phyloP scores from a whole-genome alignment of 805 yeast species.

The Saccharomycopsis fodiens region DNA sequence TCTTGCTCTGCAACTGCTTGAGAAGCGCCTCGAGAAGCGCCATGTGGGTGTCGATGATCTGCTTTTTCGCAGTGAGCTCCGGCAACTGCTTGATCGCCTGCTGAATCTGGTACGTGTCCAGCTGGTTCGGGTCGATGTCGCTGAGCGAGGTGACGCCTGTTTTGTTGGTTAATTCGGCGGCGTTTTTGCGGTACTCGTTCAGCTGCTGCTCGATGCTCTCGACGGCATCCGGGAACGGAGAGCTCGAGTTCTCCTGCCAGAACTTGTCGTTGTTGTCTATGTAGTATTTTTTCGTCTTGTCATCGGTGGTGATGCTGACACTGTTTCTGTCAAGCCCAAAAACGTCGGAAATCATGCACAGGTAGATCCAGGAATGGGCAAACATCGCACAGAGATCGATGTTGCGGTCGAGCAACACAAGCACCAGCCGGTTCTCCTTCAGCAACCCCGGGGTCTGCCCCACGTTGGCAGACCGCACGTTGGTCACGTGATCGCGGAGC shows the following conservation, averaged over 20 bases:
- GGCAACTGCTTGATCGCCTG: conserved; percentile 91
- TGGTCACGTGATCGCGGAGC: conserved; percentile 78
- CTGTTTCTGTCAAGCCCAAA: conserved; percentile 78
- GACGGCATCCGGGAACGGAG: conserved; percentile 98
- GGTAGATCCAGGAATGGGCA: conserved; percentile 96
- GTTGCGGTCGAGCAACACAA: conserved; percentile 79
- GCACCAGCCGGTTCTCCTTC: conserved; percentile 48
- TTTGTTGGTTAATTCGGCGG: conserved; percentile 72
- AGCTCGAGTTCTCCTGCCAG: conserved; percentile 75
- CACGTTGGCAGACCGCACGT: conserved; percentile 32
- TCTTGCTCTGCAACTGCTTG: conserved; percentile 77
- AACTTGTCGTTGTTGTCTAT: conserved; percentile 90
- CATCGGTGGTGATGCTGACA: conserved; percentile 45
- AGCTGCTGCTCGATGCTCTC: conserved; percentile 88
- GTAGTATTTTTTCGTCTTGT: conserved; percentile 56
- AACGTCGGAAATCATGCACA: conserved; percentile 91
- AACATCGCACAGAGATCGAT: conserved; percentile 90
- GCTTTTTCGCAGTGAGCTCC: conserved; percentile 80
- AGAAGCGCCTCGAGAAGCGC: conserved; percentile 80
- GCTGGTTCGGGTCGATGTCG: conserved; percentile 54
- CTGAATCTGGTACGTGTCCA: conserved; percentile 53
- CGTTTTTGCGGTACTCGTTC: conserved; percentile 75
- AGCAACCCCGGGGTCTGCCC: conserved; percentile 22
- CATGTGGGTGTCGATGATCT: conserved; percentile 93
- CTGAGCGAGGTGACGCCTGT: conserved; percentile 67